Conservation (phyloP, 208 protist species). For the Eutreptiella sp. region DNA sequence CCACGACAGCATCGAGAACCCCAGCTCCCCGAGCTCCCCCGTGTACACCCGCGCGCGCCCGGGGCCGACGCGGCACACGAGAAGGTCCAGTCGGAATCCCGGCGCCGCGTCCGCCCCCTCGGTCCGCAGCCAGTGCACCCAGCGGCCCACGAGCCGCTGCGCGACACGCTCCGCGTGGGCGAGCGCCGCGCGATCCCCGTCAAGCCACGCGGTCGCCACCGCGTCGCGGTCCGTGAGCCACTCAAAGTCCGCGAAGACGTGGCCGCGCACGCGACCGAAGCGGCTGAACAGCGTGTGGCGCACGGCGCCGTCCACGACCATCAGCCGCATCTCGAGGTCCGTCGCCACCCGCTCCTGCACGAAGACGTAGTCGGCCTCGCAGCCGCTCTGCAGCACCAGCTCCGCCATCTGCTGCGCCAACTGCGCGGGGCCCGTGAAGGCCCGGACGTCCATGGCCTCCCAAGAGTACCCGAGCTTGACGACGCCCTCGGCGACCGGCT, state of each 20-base stretch:
- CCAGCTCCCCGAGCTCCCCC: slow-evolving; percentile 16
- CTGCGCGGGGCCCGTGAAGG: slow-evolving; percentile 3
- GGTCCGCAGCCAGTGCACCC: slow-evolving; percentile 10
- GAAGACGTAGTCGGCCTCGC: slow-evolving; percentile 16
- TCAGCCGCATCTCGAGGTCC: slow-evolving; percentile 17
- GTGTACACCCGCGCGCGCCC: slow-evolving; percentile 10
- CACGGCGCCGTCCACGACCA: slow-evolving; percentile 8
- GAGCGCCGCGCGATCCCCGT: not conserved
- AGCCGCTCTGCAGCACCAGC: slow-evolving; percentile 17
- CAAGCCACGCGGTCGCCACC: slow-evolving; percentile 7
- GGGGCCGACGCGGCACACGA: slow-evolving; percentile 13
- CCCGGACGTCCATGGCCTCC: slow-evolving; percentile 15
- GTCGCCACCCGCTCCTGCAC: slow-evolving; percentile 15
- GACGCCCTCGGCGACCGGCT: slow-evolving; percentile 1
- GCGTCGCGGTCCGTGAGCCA: slow-evolving; percentile 3
- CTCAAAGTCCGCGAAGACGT: not conserved
- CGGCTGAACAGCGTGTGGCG: slow-evolving; percentile 2
- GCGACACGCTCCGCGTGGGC: slow-evolving; percentile 4
- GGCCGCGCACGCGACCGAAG: slow-evolving; percentile 1
- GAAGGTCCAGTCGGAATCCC: slow-evolving; percentile 3
- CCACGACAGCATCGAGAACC: slow-evolving; percentile 8
- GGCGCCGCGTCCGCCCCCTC: slow-evolving; percentile 2
- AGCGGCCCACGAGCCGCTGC: not conserved
- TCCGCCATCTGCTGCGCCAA: not conserved
- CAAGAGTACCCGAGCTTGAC: slow-evolving; percentile 26